Conservation (phyloP, 108 stramenopile genomes). For the Parietichytrium sp. region DNA sequence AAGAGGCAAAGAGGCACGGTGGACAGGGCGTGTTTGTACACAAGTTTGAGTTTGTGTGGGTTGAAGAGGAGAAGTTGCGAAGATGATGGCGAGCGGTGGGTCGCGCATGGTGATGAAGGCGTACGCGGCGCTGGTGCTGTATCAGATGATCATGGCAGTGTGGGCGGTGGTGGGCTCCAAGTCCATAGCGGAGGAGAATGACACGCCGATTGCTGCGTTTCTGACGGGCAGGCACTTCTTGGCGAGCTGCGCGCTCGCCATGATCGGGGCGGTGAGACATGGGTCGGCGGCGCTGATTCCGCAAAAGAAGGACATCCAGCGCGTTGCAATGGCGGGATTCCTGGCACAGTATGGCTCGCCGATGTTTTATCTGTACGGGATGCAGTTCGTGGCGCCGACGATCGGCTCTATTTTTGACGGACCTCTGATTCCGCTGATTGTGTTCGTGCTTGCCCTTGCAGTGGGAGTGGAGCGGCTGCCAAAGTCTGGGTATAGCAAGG, state of each 20-base stretch:
- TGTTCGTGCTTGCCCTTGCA: not conserved
- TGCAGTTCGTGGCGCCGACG: constrained; percentile 20
- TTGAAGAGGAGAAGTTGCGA: too few species aligned
- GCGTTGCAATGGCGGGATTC: not conserved
- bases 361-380: constrained; percentile 12
- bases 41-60: too few species aligned
- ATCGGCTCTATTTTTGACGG: constrained; percentile 23
- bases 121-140: not conserved
- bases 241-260: not conserved
- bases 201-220: not conserved
- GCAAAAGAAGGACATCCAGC: not conserved
- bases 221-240: not conserved
- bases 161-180: constrained; percentile 34
- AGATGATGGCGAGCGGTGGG: too few species aligned
- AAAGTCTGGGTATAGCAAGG: not conserved
- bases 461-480: constrained; percentile 25
- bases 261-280: not conserved
- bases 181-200: not conserved
- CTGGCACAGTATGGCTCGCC: constrained; percentile 33
- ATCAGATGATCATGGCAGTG: constrained; percentile 25
- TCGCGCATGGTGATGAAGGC: not conserved
- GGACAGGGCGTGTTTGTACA: too few species aligned
- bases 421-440: constrained; percentile 8
- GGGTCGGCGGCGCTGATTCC: not conserved
- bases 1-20: too few species aligned